Conservation (phyloP, 805 yeast genomes). For the Starmera quercuum region DNA sequence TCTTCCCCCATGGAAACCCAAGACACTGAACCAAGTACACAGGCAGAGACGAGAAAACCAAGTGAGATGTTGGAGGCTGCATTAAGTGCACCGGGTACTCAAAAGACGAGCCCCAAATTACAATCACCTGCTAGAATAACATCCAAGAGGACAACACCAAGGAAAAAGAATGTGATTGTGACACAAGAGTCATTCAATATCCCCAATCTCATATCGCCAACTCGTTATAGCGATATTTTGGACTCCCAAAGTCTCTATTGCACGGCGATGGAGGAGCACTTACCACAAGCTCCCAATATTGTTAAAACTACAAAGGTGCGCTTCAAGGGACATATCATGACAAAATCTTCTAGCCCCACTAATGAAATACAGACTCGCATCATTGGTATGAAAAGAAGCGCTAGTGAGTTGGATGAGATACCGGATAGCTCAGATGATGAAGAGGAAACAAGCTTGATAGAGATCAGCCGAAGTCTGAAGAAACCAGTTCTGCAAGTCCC, state of each 20-base stretch:
- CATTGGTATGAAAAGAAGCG: conserved; percentile 4
- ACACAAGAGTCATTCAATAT: conserved; percentile 12
- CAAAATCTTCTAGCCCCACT: conserved; percentile 6
- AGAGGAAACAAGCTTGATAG: conserved; percentile 18
- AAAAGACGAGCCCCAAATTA: conserved; percentile 17
- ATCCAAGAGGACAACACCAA: conserved; percentile 9
- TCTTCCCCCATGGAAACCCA: neutral
- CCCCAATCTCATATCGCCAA: conserved; percentile 11
- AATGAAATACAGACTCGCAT: conserved; percentile 6
- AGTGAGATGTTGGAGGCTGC: too few relatives aligned
- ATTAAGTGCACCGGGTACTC: conserved; percentile 15
- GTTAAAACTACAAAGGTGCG: conserved; percentile 3
- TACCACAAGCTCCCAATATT: neutral
- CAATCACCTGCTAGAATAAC: conserved; percentile 14
- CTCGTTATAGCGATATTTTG: neutral
- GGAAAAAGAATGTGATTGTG: conserved; percentile 4
- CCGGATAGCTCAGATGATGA: conserved; percentile 18
- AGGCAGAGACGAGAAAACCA: neutral
- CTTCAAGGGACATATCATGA: conserved; percentile 2
- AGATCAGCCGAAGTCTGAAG: conserved; percentile 18
- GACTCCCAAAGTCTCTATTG: conserved; percentile 2
- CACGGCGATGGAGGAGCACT: conserved; percentile 3
- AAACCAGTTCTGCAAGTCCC: conserved; percentile 2
- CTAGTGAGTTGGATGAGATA: conserved; percentile 4
- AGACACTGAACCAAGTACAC: neutral